Conservation (phyloP, 75 land plant genomes). For the Sequoia sempervirens region DNA sequence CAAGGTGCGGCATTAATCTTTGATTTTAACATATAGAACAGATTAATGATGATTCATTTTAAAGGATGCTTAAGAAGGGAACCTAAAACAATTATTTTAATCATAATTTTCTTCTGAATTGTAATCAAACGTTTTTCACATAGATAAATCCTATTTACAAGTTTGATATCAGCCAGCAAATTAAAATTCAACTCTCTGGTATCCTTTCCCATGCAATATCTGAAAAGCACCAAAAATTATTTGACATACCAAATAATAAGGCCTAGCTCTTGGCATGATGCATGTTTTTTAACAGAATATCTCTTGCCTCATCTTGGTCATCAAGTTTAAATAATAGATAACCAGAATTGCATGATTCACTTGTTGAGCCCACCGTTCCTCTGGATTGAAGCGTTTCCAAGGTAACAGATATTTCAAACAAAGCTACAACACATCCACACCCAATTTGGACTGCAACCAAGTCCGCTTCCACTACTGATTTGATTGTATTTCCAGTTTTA, state of each 20-base stretch:
- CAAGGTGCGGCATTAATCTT: not conserved
- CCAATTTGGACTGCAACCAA: not conserved
- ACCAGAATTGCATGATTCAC: not conserved
- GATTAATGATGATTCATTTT: not conserved
- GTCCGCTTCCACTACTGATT: not conserved
- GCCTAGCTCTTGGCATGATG: not conserved
- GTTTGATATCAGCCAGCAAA: not conserved
- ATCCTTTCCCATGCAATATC: not conserved
- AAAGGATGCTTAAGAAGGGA: not conserved
- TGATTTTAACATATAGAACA: not conserved
- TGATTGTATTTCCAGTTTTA: not conserved
- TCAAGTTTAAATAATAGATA: not conserved
- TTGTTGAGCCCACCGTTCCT: not conserved
- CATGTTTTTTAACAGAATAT: not conserved
- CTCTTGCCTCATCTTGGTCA: not conserved
- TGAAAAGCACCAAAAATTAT: not conserved
- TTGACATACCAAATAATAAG: not conserved
- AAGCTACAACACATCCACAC: too few relatives aligned
- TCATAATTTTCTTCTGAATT: not conserved
- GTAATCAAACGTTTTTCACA: too few relatives aligned
- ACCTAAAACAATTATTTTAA: not conserved
- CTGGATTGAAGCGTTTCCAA: not conserved
- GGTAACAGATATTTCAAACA: not conserved
- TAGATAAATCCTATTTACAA: too few relatives aligned
- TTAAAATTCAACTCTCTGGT: not conserved